Evolutionary conservation across 2,329 filamentous ascomycete species (phyloP), one percentile per base, ranked within the genome.

Genomic region (Dactylellina cionopaga): DNA sequence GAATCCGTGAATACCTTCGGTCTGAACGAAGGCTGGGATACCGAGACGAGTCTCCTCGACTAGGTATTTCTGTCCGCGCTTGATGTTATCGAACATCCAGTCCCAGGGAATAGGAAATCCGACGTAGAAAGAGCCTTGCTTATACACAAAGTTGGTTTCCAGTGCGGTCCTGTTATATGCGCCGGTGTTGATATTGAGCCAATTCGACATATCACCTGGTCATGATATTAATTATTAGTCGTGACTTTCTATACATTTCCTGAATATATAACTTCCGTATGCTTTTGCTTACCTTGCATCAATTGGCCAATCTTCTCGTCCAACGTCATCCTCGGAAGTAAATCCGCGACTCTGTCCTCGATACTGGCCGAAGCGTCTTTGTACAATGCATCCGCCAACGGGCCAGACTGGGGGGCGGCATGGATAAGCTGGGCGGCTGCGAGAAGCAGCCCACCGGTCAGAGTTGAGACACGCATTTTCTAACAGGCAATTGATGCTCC

Each of bases 11-110:
- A 92, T 89, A 43, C 74, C 89, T 80, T 92, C 90, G 2, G 86
- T 89, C 79, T 92, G 90, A 11, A 90, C 87, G 75, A 91, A 84
- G 0, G 90, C 87, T 5, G 90, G 90, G 56, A 92, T 92, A 0
- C 89, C 90, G 6, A 89, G 80, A 1, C 85, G 87, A 0, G 88
- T 90, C 74, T 89, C 87, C 15, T 90, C 82, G 49, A 88, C 76
- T 1, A 91, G 81, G 75, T 92, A 92, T 58, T 91, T 88, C 76
- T 92, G 89, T 2, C 84, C 90, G 35, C 82, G 81, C 78, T 87
- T 86, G 75, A 90, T 85, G 51, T 87, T 87, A 17, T 85, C 82
- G 24, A 85, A 84, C 46, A 92, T 84, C 81, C 85, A 87, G 56
- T 87, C 83, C 82, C 87, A 89, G 17, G 85, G 81, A 58, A 90